Evolutionary conservation across 148 eudicot genomes (phyloP), one percentile per base, ranked within the genome.

Genomic region (Chenopodium quinoa): DNA sequence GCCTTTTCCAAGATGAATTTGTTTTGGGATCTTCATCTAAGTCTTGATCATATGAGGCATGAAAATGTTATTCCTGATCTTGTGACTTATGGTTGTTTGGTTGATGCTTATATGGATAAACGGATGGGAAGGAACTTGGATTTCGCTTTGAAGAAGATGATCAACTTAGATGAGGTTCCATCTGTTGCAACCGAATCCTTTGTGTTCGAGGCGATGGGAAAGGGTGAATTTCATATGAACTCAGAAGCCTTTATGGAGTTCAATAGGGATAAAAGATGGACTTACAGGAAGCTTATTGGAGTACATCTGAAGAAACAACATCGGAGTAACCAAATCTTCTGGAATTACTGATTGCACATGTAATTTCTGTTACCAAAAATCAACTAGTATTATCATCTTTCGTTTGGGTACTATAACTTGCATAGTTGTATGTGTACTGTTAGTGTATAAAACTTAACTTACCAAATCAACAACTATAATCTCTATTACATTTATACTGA

Each of bases 21-120:
- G 89, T 87, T 96, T 47, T 93, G 98, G 98, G 99, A 96, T 83
- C 91, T 96, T 75, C 99, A 96, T 88, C 58, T 96, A 78, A 92
- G 92, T 82, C 90, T 96, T 68, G 91, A 92, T 19, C 98, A 96
- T 84, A 92, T 96, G 99, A 92, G 84, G 76, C 90, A 92, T 83
- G 88, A 86, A 71, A 81, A 76, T 70, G 88, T 96, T 50, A 83
- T 83, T 56, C 98, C 99, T 78, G 99, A 96, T 91, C 92, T 96
- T 66, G 98, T 96, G 79, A 96, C 99, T 44, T 96, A 92, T 83
- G 98, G 99, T 70, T 94, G 94, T 83, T 88, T 96, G 76, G 92
- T 96, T 77, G 99, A 96, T 83, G 93, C 99, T 63, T 96, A 96
- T 82, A 71, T 94, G 78, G 95, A 92, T 11, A 96, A 87, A 83